These are phyloP conservation scores for Sphaceloma murrayae DNA, from an alignment of 2,329 filamentous ascomycete species.

Conservation along the genomic window DNA sequence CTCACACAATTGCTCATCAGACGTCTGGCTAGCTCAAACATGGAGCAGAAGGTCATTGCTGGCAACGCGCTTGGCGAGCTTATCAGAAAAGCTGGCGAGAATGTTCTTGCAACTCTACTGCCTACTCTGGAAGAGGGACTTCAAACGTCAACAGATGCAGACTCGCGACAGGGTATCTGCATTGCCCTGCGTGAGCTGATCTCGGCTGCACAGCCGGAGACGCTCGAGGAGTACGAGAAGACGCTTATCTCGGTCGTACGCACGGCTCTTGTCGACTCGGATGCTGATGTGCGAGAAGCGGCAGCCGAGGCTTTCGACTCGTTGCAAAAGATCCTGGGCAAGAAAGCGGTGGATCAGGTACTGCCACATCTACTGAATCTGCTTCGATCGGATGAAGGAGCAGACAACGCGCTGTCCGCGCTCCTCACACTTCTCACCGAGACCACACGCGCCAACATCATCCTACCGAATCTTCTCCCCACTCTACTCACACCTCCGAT, in stretches of 20 bases:
- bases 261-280: conserved; percentile 80
- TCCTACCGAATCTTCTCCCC: conserved; percentile 89
- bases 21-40: conserved; percentile 86
- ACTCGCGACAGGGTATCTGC: conserved; percentile 94
- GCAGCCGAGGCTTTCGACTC: conserved; percentile 96
- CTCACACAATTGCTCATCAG: conserved; percentile 91
- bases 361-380: conserved; percentile 84
- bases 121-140: conserved; percentile 89
- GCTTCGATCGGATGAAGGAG: conserved; percentile 74
- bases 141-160: conserved; percentile 76
- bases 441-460: conserved; percentile 86
- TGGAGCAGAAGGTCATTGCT: conserved; percentile 98
- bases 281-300: conserved; percentile 84
- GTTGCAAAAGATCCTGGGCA: conserved; percentile 85
- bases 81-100: conserved; percentile 92
- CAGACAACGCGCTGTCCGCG: conserved; percentile 84
- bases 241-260: conserved; percentile 89
- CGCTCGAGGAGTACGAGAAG: conserved; percentile 89
- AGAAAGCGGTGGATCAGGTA: conserved; percentile 89
- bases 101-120: conserved; percentile 75
- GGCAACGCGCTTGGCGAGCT: conserved; percentile 94
- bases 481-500: conserved; percentile 86
- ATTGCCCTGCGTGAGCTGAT: conserved; percentile 93
- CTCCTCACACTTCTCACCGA: conserved; percentile 91
- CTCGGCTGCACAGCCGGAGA: conserved; percentile 74